These are phyloP conservation scores for Spiraea crenata DNA, from an alignment of 331 rosid species.

Conservation along the genomic window DNA sequence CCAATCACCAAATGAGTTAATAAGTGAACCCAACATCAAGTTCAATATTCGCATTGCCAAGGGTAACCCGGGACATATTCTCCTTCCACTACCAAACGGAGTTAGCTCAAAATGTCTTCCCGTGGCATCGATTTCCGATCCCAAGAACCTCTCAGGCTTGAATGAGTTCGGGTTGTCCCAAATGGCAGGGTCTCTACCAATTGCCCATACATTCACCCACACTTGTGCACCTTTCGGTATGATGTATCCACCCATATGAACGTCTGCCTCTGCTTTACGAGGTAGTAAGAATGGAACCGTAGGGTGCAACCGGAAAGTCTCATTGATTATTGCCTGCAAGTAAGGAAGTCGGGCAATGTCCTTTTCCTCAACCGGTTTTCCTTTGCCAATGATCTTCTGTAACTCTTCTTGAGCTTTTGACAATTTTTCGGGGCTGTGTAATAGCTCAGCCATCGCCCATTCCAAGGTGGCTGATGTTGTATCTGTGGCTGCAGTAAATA, in stretches of 20 bases:
- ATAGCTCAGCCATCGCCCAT: constrained; percentile 32
- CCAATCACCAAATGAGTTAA: constrained; percentile 21
- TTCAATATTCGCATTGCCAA: constrained; percentile 8
- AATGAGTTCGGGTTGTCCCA: neutral
- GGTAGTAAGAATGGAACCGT: constrained; percentile 6
- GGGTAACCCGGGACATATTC: constrained; percentile 18
- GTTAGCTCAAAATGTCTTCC: neutral
- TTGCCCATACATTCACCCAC: constrained; percentile 20
- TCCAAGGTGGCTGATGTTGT: constrained; percentile 13
- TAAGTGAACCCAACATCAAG: neutral
- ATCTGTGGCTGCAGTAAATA: constrained; percentile 19
- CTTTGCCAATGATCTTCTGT: neutral
- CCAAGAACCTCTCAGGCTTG: neutral
- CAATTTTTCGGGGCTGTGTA: neutral
- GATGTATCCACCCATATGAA: constrained; percentile 5
- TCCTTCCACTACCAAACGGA: constrained; percentile 18
- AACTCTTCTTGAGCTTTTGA: constrained; percentile 13
- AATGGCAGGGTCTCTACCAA: constrained; percentile 15
- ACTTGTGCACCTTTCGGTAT: constrained; percentile 18
- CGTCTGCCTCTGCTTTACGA: neutral
- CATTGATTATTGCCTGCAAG: constrained; percentile 21
- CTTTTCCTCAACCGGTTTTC: constrained; percentile 6
- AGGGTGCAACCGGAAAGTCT: constrained; percentile 21
- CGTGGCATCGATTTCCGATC: neutral
- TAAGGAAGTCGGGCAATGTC: constrained; percentile 7